phyloP scores from a whole-genome alignment of 768 basidiomycete genomes.

The Lactarius quietus region DNA sequence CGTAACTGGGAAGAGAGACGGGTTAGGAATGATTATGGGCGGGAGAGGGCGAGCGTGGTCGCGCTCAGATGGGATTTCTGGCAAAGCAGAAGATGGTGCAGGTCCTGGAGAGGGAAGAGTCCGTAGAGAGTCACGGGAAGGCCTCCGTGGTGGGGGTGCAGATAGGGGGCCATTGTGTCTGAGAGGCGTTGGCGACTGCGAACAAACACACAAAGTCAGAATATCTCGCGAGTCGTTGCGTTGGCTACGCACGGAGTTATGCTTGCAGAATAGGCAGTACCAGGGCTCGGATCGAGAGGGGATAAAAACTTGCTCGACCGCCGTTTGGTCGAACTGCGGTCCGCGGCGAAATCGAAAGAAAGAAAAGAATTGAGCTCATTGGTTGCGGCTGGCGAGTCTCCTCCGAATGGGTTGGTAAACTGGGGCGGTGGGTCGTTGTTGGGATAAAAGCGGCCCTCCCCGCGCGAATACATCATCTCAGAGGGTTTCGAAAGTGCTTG shows the following conservation, averaged over 20 bases:
- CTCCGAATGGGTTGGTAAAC: constrained; percentile 24
- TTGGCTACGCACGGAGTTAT: constrained; percentile 5
- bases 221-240: neutral
- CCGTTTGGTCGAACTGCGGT: constrained; percentile 38
- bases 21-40: constrained; percentile 20
- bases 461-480: neutral
- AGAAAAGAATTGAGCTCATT: constrained; percentile 51
- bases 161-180: constrained; percentile 13
- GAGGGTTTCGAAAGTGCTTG: constrained; percentile 1
- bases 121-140: constrained; percentile 43
- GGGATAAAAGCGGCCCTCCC: neutral
- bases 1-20: constrained; percentile 5
- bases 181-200: constrained; percentile 23
- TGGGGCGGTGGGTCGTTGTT: neutral
- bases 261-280: neutral
- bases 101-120: constrained; percentile 59
- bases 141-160: constrained; percentile 29
- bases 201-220: neutral
- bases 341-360: constrained; percentile 64
- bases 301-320: constrained; percentile 33
- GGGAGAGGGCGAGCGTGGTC: constrained; percentile 2
- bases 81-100: constrained; percentile 50
- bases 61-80: constrained; percentile 37
- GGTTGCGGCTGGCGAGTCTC: neutral
- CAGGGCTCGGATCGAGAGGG: constrained; percentile 32